A percentile compares a stretch with the other conserved stretches of the same genome.
Evolutionary conservation across 164 flowering plant genomes (phyloP).

Genomic region (Liriodendron chinense): DNA sequence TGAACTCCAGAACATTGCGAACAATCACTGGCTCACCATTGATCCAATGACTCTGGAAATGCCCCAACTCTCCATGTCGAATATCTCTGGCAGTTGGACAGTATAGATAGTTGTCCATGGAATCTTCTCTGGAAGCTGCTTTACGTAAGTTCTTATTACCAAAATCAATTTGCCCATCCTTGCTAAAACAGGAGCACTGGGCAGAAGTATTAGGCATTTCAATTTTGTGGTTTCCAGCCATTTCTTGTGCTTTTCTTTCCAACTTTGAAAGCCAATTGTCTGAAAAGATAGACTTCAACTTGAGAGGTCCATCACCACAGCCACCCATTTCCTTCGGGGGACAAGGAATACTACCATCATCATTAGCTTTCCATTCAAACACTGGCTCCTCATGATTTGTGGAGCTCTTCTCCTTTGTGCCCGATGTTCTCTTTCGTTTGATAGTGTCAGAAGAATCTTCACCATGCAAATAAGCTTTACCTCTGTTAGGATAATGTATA

Average conservation of each 20-base stretch:
- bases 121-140: constrained; percentile 61
- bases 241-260: constrained; percentile 43
- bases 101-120: constrained; percentile 60
- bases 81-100: constrained; percentile 56
- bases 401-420: neutral
- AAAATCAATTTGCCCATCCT: constrained; percentile 15
- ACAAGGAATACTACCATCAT: constrained; percentile 7
- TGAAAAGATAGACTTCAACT: constrained; percentile 5
- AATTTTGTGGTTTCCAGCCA: constrained; percentile 11
- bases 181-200: constrained; percentile 37
- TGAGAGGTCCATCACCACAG: constrained; percentile 2
- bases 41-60: constrained; percentile 82
- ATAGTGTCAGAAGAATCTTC: neutral
- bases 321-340: constrained; percentile 9
- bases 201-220: constrained; percentile 13
- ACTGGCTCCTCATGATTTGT: neutral
- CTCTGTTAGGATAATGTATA: neutral
- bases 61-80: constrained; percentile 43
- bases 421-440: too few relatives aligned
- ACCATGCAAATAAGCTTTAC: constrained; percentile 3
- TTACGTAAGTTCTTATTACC: constrained; percentile 20
- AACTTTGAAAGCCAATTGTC: constrained; percentile 30
- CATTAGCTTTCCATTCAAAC: constrained; percentile 6
- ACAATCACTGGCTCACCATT: constrained; percentile 87
- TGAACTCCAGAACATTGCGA: constrained; percentile 55